Conservation (phyloP, 2,329 filamentous ascomycete species). For the Colletotrichum endophyticum region DNA sequence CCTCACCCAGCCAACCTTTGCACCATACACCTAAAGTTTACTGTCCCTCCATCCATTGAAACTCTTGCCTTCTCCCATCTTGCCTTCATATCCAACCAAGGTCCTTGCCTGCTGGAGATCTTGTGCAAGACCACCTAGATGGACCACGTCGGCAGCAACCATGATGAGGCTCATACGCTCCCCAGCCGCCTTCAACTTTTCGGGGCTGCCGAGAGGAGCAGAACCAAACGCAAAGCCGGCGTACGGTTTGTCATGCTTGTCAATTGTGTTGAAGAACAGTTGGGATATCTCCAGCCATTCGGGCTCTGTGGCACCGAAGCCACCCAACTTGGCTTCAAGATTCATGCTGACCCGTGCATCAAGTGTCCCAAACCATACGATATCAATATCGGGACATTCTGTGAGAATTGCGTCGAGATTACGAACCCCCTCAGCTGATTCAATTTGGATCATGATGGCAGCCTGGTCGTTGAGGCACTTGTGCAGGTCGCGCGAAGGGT, state of each 20-base stretch:
- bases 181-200: constrained; percentile 26
- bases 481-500: constrained; percentile 36
- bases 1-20: not conserved
- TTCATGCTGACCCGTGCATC: constrained; percentile 50
- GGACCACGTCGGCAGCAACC: constrained; percentile 26
- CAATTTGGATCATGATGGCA: constrained; percentile 54
- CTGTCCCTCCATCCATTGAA: not conserved
- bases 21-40: not conserved
- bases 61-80: not conserved
- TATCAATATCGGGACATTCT: constrained; percentile 47
- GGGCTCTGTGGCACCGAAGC: constrained; percentile 34
- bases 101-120: constrained; percentile 16
- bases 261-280: constrained; percentile 39
- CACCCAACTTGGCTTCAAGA: constrained; percentile 34
- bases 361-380: constrained; percentile 51
- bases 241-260: constrained; percentile 51
- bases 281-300: constrained; percentile 44
- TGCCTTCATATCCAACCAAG: not conserved
- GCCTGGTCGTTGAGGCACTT: constrained; percentile 50
- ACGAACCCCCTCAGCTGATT: constrained; percentile 43
- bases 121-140: constrained; percentile 24
- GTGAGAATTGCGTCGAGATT: constrained; percentile 55
- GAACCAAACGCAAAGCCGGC: constrained; percentile 32
- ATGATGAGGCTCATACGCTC: constrained; percentile 29
- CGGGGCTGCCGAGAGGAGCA: constrained; percentile 27